These are phyloP conservation scores for Aureobasidium sp. DNA, from an alignment of 2,329 filamentous ascomycete species.

Conservation along the genomic window DNA sequence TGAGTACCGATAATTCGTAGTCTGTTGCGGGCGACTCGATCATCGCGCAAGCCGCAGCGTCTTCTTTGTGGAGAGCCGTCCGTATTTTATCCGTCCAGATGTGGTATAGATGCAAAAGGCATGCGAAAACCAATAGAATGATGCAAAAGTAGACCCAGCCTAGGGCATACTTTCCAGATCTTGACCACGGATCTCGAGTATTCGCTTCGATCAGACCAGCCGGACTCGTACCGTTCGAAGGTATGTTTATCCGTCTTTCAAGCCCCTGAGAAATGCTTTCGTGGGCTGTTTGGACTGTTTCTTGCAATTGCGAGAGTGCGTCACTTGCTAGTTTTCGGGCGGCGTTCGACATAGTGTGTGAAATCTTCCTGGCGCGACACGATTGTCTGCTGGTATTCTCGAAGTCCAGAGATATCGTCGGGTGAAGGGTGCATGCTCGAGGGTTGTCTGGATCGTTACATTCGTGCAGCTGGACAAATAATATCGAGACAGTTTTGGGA, in stretches of 20 bases:
- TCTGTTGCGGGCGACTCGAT: constrained; percentile 50
- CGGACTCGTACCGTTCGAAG: constrained; percentile 50
- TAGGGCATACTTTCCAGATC: constrained; percentile 77
- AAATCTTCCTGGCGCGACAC: not conserved
- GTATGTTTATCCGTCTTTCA: constrained; percentile 47
- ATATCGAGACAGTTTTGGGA: not conserved
- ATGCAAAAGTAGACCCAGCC: constrained; percentile 86
- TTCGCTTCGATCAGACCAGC: constrained; percentile 49
- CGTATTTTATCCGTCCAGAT: constrained; percentile 91
- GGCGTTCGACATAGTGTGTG: not conserved
- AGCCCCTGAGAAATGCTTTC: constrained; percentile 5
- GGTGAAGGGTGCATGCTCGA: not conserved
- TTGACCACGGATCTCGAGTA: constrained; percentile 65
- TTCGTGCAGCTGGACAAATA: not conserved
- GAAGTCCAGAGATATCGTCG: not conserved
- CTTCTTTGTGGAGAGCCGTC: constrained; percentile 80
- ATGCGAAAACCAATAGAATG: constrained; percentile 59
- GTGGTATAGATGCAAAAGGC: constrained; percentile 71
- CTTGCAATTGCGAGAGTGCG: not conserved
- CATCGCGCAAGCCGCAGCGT: constrained; percentile 60
- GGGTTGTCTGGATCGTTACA: not conserved
- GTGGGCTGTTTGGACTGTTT: not conserved
- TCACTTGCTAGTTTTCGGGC: not conserved
- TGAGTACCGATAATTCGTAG: constrained; percentile 54
- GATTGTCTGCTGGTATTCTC: not conserved